These are phyloP conservation scores for Pythium coloratum DNA, from an alignment of 352 stramenopile species.

Conservation along the genomic window DNA sequence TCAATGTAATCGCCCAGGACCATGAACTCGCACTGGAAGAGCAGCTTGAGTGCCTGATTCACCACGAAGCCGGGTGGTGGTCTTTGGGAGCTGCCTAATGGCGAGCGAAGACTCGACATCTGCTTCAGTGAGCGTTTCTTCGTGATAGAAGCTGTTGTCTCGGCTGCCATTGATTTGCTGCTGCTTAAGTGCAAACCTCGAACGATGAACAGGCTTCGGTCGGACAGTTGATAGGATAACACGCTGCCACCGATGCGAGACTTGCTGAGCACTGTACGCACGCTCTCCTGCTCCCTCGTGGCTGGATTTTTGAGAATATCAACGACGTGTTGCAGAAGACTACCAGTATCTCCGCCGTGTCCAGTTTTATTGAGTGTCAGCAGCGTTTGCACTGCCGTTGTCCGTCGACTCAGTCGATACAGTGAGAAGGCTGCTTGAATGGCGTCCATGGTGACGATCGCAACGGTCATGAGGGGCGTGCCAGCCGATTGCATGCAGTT, in stretches of 20 bases:
- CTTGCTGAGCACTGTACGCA: background rate
- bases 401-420: background rate
- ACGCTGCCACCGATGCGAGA: slow-evolving; percentile 1
- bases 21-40: slow-evolving; percentile 33
- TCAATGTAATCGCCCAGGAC: slow-evolving; percentile 35
- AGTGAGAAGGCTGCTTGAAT: background rate
- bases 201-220: background rate
- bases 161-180: no score
- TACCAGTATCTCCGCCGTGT: background rate
- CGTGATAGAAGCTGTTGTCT: background rate
- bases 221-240: background rate
- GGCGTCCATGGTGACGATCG: slow-evolving; percentile 11
- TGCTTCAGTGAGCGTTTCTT: background rate
- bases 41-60: slow-evolving; percentile 14
- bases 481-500: slow-evolving; percentile 16
- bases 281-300: background rate
- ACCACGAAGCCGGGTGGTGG: background rate
- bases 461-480: background rate
- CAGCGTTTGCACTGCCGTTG: background rate
- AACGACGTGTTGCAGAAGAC: background rate
- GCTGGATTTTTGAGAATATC: background rate
- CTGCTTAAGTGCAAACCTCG: background rate
- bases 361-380: background rate
- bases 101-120: background rate
- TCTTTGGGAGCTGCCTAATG: background rate